Conservation (phyloP, 2,329 filamentous ascomycete genomes). For the Didymella glomerata region DNA sequence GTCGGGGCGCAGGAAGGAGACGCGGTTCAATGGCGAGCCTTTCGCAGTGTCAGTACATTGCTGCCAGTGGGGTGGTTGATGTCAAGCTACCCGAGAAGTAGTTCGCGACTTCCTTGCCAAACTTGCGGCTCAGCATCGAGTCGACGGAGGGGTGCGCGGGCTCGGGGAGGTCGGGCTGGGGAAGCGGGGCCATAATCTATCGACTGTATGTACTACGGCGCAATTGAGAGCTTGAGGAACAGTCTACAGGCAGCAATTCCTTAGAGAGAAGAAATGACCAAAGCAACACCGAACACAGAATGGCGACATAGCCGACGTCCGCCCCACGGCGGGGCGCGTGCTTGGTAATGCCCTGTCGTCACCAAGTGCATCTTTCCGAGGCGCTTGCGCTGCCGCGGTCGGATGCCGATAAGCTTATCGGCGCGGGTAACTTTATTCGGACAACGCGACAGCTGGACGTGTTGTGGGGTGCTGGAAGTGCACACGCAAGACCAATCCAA, state of each 20-base stretch:
- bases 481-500: background rate
- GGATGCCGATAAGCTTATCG: slow-evolving; percentile 12
- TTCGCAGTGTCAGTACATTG: background rate
- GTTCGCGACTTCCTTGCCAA: slow-evolving; percentile 81
- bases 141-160: slow-evolving; percentile 67
- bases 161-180: slow-evolving; percentile 61
- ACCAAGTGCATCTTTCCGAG: slow-evolving; percentile 10
- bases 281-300: background rate
- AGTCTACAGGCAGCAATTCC: background rate
- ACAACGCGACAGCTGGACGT: slow-evolving; percentile 11
- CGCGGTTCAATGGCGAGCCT: slow-evolving; percentile 78
- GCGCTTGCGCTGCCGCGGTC: slow-evolving; percentile 6
- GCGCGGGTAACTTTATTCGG: slow-evolving; percentile 9
- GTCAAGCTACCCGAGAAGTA: slow-evolving; percentile 71
- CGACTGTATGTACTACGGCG: background rate
- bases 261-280: background rate
- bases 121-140: slow-evolving; percentile 77
- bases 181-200: slow-evolving; percentile 44
- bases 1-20: slow-evolving; percentile 79
- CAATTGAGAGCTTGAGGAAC: background rate
- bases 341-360: slow-evolving; percentile 22
- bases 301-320: slow-evolving; percentile 13
- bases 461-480: background rate
- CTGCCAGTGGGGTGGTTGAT: background rate
- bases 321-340: slow-evolving; percentile 27